phyloP scores from a whole-genome alignment of 2,329 filamentous ascomycete genomes.

The Colletotrichum orbiculare region DNA sequence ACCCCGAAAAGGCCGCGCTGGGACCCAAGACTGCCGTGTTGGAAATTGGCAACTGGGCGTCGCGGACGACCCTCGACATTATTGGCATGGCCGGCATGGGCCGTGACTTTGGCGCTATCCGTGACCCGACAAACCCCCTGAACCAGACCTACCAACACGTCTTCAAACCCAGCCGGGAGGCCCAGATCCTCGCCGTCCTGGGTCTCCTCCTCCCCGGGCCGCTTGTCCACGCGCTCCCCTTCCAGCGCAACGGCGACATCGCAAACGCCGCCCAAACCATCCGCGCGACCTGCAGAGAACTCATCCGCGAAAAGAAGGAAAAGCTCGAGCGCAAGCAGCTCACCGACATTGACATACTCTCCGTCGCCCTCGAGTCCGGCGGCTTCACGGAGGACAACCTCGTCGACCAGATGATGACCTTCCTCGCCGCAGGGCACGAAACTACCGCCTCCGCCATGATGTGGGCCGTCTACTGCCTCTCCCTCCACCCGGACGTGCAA shows the following conservation, averaged over 20 bases:
- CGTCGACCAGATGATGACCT: constrained; percentile 92
- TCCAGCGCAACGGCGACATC: constrained; percentile 77
- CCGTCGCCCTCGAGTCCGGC: constrained; percentile 80
- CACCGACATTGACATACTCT: constrained; percentile 78
- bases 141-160: constrained; percentile 66
- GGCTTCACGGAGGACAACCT: constrained; percentile 82
- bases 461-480: constrained; percentile 80
- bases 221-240: constrained; percentile 72
- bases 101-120: constrained; percentile 75
- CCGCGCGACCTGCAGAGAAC: constrained; percentile 71
- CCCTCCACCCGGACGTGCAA: constrained; percentile 73
- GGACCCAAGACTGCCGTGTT: constrained; percentile 54
- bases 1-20: constrained; percentile 40
- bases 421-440: constrained; percentile 85
- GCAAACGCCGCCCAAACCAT: constrained; percentile 66
- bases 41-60: constrained; percentile 69
- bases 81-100: constrained; percentile 80
- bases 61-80: constrained; percentile 78
- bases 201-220: constrained; percentile 71
- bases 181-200: constrained; percentile 67
- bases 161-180: constrained; percentile 63
- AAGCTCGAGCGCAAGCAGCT: constrained; percentile 59
- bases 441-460: constrained; percentile 80
- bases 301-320: constrained; percentile 77
- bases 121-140: constrained; percentile 69